phyloP scores from a whole-genome alignment of 495 filamentous ascomycete species.

The Thermochaetoides thermophila region DNA sequence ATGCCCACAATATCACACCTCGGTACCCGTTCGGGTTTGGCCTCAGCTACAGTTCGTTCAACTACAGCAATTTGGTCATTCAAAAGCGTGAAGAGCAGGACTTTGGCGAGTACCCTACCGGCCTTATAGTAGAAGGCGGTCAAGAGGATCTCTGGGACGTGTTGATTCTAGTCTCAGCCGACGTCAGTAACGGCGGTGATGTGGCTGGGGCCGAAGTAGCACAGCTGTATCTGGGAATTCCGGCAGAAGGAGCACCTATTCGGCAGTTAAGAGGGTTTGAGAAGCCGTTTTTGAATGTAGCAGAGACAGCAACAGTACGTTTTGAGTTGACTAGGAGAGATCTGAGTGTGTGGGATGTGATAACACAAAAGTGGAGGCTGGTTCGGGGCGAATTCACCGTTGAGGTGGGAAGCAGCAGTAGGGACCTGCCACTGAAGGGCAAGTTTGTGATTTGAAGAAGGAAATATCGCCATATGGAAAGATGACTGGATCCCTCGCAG shows the following conservation, averaged over 20 bases:
- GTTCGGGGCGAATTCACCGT: conserved; percentile 32
- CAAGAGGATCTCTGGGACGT: conserved; percentile 43
- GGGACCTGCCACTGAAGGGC: conserved; percentile 44
- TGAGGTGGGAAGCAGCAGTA: conserved; percentile 47
- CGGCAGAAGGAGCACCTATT: conserved; percentile 28
- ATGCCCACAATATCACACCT: conserved; percentile 45
- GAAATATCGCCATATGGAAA: no score
- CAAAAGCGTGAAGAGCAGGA: conserved; percentile 9
- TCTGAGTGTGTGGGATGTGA: conserved; percentile 51
- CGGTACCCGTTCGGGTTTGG: conserved; percentile 50
- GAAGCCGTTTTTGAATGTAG: conserved; percentile 37
- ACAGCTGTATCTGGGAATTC: conserved; percentile 50
- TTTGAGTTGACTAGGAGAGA: conserved; percentile 50
- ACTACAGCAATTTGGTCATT: conserved; percentile 22
- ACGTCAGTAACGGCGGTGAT: conserved; percentile 41
- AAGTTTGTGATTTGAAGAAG: conserved; percentile 10
- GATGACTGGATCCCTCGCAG: no score
- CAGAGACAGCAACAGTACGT: conserved; percentile 27
- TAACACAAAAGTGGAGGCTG: conserved; percentile 44
- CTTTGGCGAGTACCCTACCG: conserved; percentile 21
- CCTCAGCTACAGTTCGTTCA: conserved; percentile 33
- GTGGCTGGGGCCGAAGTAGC: conserved; percentile 39
- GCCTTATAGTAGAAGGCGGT: conserved; percentile 38
- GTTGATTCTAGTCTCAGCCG: conserved; percentile 35
- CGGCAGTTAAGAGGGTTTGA: conserved; percentile 52